Conservation (phyloP, 202 grass and related monocot genomes). For the Cymbopogon flexuosus region DNA sequence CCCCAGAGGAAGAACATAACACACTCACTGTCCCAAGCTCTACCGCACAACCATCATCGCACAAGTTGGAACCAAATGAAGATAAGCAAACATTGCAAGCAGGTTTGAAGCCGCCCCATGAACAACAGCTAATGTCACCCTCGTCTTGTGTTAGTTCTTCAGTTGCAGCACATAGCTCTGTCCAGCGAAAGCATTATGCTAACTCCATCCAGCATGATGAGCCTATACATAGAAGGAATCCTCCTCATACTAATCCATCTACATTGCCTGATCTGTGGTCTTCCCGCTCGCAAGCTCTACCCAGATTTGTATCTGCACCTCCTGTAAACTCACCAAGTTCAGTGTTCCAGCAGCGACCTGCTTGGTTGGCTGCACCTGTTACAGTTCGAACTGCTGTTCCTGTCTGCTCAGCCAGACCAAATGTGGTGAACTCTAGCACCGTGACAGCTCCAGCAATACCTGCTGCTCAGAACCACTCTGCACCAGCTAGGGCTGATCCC, state of each 20-base stretch:
- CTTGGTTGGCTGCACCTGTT: constrained; percentile 53
- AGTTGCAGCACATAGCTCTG: background rate
- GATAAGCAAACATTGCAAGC: background rate
- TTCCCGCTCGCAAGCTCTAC: background rate
- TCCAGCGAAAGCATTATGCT: background rate
- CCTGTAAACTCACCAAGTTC: background rate
- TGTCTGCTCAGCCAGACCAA: constrained; percentile 56
- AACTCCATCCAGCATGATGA: constrained; percentile 5
- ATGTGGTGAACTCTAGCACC: background rate
- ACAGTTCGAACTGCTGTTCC: constrained; percentile 49
- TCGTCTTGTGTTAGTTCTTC: constrained; percentile 6
- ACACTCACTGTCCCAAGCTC: constrained; percentile 2
- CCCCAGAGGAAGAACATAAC: constrained; percentile 19
- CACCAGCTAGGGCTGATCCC: background rate
- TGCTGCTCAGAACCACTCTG: background rate
- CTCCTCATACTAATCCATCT: constrained; percentile 1
- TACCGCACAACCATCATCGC: background rate
- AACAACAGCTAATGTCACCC: constrained; percentile 5
- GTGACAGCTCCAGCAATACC: constrained; percentile 7
- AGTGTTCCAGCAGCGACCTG: constrained; percentile 28
- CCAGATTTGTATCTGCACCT: background rate
- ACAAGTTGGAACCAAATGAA: background rate
- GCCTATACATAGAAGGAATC: constrained; percentile 17
- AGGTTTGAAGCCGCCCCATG: constrained; percentile 17
- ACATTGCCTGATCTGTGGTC: background rate